Evolutionary conservation across 75 land plant species (phyloP), one percentile per base, ranked within the genome.

Genomic region (Pinus taeda): DNA sequence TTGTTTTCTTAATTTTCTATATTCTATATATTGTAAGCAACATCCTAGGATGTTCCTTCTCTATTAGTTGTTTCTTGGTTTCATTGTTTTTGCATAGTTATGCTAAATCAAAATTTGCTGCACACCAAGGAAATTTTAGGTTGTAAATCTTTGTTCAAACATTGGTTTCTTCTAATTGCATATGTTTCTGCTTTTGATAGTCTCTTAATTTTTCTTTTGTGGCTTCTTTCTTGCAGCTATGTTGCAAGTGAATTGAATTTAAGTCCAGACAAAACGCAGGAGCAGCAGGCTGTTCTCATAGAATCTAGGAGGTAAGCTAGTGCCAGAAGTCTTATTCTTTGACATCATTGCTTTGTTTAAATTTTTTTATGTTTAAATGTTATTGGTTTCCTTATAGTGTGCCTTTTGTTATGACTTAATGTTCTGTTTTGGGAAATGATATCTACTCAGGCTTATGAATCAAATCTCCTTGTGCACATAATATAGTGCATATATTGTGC

Each of bases 141-240:
- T 81, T 88, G 90, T 33, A 85, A 90, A 73, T 85, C 85, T 78
- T 93, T 88, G 87, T 83, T 49, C 88, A 83, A 78, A 75, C 14
- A 77, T 80, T 24, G 73, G 91, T 81, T 75, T 88, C 76, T 85
- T 81, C 60, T 88, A 83, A 39, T 84, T 81, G 62, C 80, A 83
- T 53, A 82, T 82, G 57, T 90, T 88, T 37, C 77, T 81, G 77
- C 80, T 90, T 49, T 81, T 83, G 26, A 76, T 81, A 53, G 88
- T 86, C 55, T 88, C 86, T 53, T 89, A 92, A 65, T 77, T 82
- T 80, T 88, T 63, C 74, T 74, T 76, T 79, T 88, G 66, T 74
- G 66, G 53, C 56, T 72, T 5, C 60, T 75, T 59, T 79, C 33
- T 37, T 74, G 36, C 79, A 86, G 88, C 65, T 76, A 79, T 59